Percentiles rank a stretch among this genome's conserved stretches.
Evolutionary conservation across 2,329 filamentous ascomycete species (phyloP).

Genomic region (Pseudonectria foliicola): DNA sequence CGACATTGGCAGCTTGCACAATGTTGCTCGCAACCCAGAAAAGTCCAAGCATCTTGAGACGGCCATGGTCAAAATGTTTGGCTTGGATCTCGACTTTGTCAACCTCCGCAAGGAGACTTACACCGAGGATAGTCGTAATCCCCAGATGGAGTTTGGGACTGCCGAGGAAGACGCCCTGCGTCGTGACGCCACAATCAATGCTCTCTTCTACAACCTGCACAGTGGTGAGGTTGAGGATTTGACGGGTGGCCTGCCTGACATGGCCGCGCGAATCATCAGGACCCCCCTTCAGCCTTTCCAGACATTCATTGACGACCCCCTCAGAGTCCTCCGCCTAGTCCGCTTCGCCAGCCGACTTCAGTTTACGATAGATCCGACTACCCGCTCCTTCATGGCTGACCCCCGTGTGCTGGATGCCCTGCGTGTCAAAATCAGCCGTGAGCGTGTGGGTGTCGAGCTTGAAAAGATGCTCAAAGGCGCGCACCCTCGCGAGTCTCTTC

Average conservation of each 20-base stretch:
- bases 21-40: conserved; percentile 85
- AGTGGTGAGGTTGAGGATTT: conserved; percentile 77
- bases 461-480: conserved; percentile 81
- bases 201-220: conserved; percentile 90
- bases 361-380: conserved; percentile 67
- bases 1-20: conserved; percentile 71
- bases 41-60: conserved; percentile 97
- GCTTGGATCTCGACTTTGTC: conserved; percentile 86
- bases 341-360: conserved; percentile 80
- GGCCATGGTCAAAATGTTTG: conserved; percentile 76
- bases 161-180: conserved; percentile 83
- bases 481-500: conserved; percentile 40
- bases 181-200: conserved; percentile 89
- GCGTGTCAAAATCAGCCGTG: conserved; percentile 83
- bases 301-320: conserved; percentile 54
- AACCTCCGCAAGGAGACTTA: conserved; percentile 92
- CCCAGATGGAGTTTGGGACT: conserved; percentile 88
- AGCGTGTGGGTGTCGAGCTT: conserved; percentile 78
- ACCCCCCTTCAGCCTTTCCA: conserved; percentile 54
- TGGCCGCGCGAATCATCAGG: conserved; percentile 64
- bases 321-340: conserved; percentile 76
- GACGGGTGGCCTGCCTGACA: conserved; percentile 69
- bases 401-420: conserved; percentile 71
- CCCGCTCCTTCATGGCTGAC: conserved; percentile 69
- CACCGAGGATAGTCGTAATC: conserved; percentile 79